Evolutionary conservation across 768 basidiomycete species (phyloP).

Genomic region (Suillus discolor): DNA sequence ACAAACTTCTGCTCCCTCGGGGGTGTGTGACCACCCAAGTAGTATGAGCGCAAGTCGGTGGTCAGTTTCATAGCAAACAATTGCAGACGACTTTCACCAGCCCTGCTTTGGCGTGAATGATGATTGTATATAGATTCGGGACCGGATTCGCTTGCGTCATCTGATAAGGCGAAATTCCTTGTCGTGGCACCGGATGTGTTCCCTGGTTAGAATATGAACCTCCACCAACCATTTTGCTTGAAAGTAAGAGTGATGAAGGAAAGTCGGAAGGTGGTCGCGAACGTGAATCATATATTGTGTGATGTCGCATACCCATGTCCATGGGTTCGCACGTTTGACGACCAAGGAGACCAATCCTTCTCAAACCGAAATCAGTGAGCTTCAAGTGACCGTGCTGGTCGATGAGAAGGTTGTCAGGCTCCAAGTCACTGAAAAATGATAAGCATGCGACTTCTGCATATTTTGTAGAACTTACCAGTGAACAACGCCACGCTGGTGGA

Average conservation of each 20-base stretch:
- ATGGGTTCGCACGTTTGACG: slow-evolving; percentile 81
- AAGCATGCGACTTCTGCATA: not conserved
- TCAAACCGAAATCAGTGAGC: slow-evolving; percentile 96
- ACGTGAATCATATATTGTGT: slow-evolving; percentile 63
- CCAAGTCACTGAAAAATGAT: slow-evolving; percentile 71
- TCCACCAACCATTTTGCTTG: slow-evolving; percentile 54
- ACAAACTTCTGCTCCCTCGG: slow-evolving; percentile 92
- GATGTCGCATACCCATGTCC: slow-evolving; percentile 48
- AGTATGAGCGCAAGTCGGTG: slow-evolving; percentile 77
- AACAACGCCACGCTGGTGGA: slow-evolving; percentile 94
- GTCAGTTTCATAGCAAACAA: slow-evolving; percentile 87
- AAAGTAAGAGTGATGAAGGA: slow-evolving; percentile 73
- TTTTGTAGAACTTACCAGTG: slow-evolving; percentile 73
- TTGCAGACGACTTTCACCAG: slow-evolving; percentile 75
- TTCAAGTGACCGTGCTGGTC: slow-evolving; percentile 97
- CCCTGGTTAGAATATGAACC: slow-evolving; percentile 83
- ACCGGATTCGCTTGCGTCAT: slow-evolving; percentile 87
- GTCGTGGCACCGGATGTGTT: slow-evolving; percentile 57
- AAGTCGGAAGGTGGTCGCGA: slow-evolving; percentile 86
- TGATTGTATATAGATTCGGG: slow-evolving; percentile 76
- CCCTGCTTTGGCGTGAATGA: slow-evolving; percentile 53
- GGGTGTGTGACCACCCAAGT: slow-evolving; percentile 56
- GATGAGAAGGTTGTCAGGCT: slow-evolving; percentile 97
- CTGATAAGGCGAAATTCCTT: slow-evolving; percentile 71
- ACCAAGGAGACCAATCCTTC: slow-evolving; percentile 95